A percentile compares a stretch with the other conserved stretches of the same genome.
Evolutionary conservation across 2,329 filamentous ascomycete species (phyloP).

Genomic region (Aspergillus niger): DNA sequence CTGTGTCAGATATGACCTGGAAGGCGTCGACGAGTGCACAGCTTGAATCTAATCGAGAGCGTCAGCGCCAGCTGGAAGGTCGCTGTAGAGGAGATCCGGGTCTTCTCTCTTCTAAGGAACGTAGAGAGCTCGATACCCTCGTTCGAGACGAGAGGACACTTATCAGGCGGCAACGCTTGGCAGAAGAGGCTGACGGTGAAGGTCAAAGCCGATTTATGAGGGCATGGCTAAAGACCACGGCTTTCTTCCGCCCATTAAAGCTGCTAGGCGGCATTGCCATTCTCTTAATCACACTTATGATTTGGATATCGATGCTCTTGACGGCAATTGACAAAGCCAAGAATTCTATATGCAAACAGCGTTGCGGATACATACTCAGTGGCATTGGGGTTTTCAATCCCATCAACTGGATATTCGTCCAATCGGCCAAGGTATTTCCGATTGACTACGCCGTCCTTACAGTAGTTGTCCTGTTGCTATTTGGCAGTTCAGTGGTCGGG

Average conservation of each 20-base stretch:
- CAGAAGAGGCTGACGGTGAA: conserved; percentile 68
- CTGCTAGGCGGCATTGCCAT: conserved; percentile 80
- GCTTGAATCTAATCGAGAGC: conserved; percentile 83
- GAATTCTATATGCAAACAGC: conserved; percentile 87
- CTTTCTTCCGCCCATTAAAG: conserved; percentile 84
- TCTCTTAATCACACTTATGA: conserved; percentile 70
- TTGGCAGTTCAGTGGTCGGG: conserved; percentile 82
- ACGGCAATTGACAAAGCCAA: conserved; percentile 95
- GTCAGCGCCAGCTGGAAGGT: conserved; percentile 86
- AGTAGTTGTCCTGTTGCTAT: conserved; percentile 81
- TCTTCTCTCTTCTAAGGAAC: conserved; percentile 79
- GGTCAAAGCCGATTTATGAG: conserved; percentile 73
- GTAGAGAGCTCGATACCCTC: conserved; percentile 82
- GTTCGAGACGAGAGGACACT: conserved; percentile 89
- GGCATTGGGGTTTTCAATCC: conserved; percentile 92
- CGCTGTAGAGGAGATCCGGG: conserved; percentile 75
- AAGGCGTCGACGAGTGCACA: conserved; percentile 76
- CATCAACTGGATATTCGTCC: conserved; percentile 84
- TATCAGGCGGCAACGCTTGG: conserved; percentile 82
- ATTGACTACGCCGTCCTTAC: conserved; percentile 90
- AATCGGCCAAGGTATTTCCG: conserved; percentile 80
- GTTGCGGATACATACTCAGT: conserved; percentile 89
- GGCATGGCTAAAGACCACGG: conserved; percentile 76
- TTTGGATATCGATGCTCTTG: conserved; percentile 91
- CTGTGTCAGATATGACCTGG: conserved; percentile 78